A percentile compares a stretch with the other conserved stretches of the same genome.
These are phyloP conservation scores for Fagus sylvatica DNA, from an alignment of 306 rosid species.

Conservation along the genomic window DNA sequence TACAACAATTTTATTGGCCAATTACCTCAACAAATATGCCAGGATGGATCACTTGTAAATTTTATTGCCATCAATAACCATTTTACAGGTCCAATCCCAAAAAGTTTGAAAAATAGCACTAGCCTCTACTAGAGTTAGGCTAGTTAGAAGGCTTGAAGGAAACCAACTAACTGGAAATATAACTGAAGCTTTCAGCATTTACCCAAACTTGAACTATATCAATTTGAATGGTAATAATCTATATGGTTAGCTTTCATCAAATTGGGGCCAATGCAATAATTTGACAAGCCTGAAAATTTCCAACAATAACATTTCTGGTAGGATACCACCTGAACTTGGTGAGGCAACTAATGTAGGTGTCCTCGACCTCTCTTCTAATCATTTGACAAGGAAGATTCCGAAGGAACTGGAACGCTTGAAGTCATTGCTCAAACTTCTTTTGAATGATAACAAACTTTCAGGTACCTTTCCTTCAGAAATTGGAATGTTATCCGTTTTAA, in stretches of 20 bases:
- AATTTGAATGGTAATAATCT: constrained; percentile 15
- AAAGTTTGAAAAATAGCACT: constrained; percentile 15
- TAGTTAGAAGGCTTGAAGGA: constrained; percentile 21
- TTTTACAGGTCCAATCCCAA: constrained; percentile 1
- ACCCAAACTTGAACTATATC: constrained; percentile 23
- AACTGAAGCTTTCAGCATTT: constrained; percentile 33
- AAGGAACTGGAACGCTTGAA: constrained; percentile 11
- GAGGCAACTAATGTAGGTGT: neutral
- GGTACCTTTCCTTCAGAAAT: neutral
- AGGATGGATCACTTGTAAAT: neutral
- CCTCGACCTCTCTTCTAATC: constrained; percentile 39
- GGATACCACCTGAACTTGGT: neutral
- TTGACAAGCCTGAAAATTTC: neutral
- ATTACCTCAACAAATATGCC: neutral
- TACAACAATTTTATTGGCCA: neutral
- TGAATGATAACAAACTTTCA: neutral
- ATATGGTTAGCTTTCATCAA: neutral
- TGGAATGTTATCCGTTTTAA: neutral
- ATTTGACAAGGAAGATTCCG: constrained; percentile 33
- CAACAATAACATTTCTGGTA: neutral
- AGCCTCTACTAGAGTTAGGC: constrained; percentile 22
- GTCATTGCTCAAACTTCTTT: neutral
- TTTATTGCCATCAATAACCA: neutral
- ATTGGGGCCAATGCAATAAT: neutral
- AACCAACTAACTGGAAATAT: constrained; percentile 40